These are phyloP conservation scores for Colletotrichum spaethianum DNA, from an alignment of 2,329 filamentous ascomycete genomes.

Conservation along the genomic window DNA sequence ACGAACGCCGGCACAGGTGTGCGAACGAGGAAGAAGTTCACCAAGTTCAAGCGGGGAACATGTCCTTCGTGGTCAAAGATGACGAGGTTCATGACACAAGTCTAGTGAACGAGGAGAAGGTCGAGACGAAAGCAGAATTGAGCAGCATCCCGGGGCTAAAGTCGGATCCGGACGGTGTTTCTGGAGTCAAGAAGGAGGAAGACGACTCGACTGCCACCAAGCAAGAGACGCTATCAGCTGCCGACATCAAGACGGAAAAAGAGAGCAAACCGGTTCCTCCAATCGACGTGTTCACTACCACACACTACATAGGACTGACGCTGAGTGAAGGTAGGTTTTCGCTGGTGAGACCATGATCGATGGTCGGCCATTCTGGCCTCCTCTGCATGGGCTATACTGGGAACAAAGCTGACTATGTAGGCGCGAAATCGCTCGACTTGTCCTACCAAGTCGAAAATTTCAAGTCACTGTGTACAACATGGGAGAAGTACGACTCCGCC, in stretches of 20 bases:
- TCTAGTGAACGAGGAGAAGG: conserved; percentile 25
- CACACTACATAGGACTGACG: conserved; percentile 93
- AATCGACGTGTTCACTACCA: conserved; percentile 83
- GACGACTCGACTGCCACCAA: conserved; percentile 29
- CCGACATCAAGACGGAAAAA: neutral
- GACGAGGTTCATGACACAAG: conserved; percentile 48
- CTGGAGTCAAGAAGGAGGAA: conserved; percentile 32
- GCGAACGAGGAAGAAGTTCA: conserved; percentile 66
- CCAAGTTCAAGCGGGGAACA: conserved; percentile 68
- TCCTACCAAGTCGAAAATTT: conserved; percentile 89
- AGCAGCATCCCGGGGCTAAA: conserved; percentile 45
- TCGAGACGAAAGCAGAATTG: conserved; percentile 35
- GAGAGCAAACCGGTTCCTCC: neutral
- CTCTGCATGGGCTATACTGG: neutral
- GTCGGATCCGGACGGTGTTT: conserved; percentile 48
- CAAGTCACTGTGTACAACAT: conserved; percentile 83
- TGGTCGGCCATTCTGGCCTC: conserved; percentile 8
- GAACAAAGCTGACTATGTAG: conserved; percentile 59
- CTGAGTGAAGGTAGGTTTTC: conserved; percentile 76
- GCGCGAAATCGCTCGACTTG: conserved; percentile 80
- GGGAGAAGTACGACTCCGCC: conserved; percentile 82
- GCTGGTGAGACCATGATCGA: conserved; percentile 31
- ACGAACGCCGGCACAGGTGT: conserved; percentile 84
- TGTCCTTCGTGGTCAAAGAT: conserved; percentile 60
- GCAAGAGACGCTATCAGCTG: neutral